These are phyloP conservation scores for Claviceps purpurea DNA, from an alignment of 2,329 filamentous ascomycete species.

Conservation along the genomic window DNA sequence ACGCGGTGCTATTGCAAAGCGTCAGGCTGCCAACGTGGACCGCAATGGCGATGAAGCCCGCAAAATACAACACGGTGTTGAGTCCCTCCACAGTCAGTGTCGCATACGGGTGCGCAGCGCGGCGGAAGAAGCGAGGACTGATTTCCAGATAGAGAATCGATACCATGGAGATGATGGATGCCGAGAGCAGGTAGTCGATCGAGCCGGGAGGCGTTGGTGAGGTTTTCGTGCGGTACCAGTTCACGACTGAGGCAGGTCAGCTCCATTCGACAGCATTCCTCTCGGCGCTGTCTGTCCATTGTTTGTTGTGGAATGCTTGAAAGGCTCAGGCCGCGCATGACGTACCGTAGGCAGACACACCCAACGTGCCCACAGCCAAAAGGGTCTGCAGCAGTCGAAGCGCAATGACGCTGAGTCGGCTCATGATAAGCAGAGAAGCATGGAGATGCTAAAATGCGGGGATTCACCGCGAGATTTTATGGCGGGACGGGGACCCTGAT, in stretches of 20 bases:
- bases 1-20: conserved; percentile 45
- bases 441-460: neutral
- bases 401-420: conserved; percentile 4
- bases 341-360: conserved; percentile 11
- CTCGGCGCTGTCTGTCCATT: neutral
- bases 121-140: conserved; percentile 30
- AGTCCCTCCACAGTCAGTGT: conserved; percentile 34
- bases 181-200: conserved; percentile 45
- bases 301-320: neutral
- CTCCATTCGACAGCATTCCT: neutral
- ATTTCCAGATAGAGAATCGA: conserved; percentile 42
- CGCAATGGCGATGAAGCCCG: conserved; percentile 44
- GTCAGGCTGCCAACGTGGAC: conserved; percentile 41
- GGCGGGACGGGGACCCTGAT: neutral
- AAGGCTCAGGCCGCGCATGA: neutral
- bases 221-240: conserved; percentile 47
- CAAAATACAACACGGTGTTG: conserved; percentile 45
- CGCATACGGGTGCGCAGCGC: conserved; percentile 33
- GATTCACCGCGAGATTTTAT: neutral
- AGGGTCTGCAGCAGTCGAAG: conserved; percentile 11
- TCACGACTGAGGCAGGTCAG: conserved; percentile 31
- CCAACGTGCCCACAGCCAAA: conserved; percentile 8
- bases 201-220: conserved; percentile 39
- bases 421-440: conserved; percentile 7
- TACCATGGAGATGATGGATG: conserved; percentile 38